Evolutionary conservation across 83 land plant genomes (phyloP).

Genomic region (Picea abies): DNA sequence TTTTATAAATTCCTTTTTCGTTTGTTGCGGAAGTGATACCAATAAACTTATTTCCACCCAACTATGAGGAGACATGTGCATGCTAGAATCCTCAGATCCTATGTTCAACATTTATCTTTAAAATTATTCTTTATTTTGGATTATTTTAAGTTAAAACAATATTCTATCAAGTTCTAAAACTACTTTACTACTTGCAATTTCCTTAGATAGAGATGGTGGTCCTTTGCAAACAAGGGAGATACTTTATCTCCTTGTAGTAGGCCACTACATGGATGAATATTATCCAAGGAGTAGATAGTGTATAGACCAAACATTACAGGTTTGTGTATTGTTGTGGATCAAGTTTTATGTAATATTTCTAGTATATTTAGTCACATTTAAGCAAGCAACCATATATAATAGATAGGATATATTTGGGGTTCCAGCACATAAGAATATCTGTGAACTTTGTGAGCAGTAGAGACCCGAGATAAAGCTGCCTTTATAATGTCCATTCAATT

Average conservation of each 20-base stretch:
- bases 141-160: not conserved
- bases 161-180: not conserved
- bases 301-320: slow-evolving; percentile 78
- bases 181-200: slow-evolving; percentile 46
- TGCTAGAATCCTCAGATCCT: too few relatives aligned
- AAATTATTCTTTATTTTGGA: not conserved
- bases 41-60: not conserved
- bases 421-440: too few relatives aligned
- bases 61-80: not conserved
- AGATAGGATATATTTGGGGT: not conserved
- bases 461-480: too few relatives aligned
- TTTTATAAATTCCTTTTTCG: not conserved
- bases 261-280: slow-evolving; percentile 76
- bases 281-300: slow-evolving; percentile 71
- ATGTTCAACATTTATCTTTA: too few relatives aligned
- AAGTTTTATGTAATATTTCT: not conserved
- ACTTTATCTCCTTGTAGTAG: slow-evolving; percentile 85
- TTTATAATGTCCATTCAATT: too few relatives aligned
- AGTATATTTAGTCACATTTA: not conserved
- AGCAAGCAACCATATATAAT: not conserved
- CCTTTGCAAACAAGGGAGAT: too few relatives aligned
- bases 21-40: too few relatives aligned
- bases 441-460: too few relatives aligned
- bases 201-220: slow-evolving; percentile 40
- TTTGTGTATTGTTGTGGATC: slow-evolving; percentile 22